Evolutionary conservation across 176 grass and related monocot species (phyloP).

Genomic region (Canna indica): DNA sequence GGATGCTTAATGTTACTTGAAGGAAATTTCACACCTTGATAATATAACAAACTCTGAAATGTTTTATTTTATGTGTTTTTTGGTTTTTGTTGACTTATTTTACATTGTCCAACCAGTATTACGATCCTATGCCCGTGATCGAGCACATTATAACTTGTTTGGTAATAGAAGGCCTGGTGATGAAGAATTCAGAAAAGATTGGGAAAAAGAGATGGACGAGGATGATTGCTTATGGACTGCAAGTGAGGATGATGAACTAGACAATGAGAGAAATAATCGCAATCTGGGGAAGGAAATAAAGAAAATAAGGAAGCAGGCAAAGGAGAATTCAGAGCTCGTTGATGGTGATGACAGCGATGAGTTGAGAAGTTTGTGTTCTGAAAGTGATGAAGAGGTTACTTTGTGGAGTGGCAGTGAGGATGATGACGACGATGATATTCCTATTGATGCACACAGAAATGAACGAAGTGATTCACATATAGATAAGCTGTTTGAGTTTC

Average conservation of each 20-base stretch:
- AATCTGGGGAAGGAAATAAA: conserved; percentile 72
- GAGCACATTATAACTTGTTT: conserved; percentile 55
- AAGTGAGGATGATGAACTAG: conserved; percentile 66
- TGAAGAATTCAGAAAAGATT: conserved; percentile 84
- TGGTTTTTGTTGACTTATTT: background rate
- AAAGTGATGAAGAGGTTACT: conserved; percentile 69
- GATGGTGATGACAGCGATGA: conserved; percentile 80
- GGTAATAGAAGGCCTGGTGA: conserved; percentile 65
- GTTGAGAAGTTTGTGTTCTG: conserved; percentile 75
- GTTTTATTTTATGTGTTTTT: background rate
- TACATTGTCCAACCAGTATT: conserved; percentile 23
- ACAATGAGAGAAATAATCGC: conserved; percentile 30
- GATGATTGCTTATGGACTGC: conserved; percentile 88
- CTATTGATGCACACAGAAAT: conserved; percentile 54
- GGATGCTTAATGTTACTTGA: background rate
- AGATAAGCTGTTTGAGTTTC: conserved; percentile 96
- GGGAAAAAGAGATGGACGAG: conserved; percentile 65
- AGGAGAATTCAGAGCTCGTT: conserved; percentile 60
- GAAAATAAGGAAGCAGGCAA: conserved; percentile 68
- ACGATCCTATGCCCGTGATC: conserved; percentile 47
- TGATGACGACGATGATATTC: conserved; percentile 60
- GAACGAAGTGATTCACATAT: conserved; percentile 69
- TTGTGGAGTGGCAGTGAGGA: conserved; percentile 90
- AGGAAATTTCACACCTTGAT: background rate
- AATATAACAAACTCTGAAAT: background rate